phyloP scores from a whole-genome alignment of 2,329 filamentous ascomycete genomes.

The Arthrobotrys musiformis region DNA sequence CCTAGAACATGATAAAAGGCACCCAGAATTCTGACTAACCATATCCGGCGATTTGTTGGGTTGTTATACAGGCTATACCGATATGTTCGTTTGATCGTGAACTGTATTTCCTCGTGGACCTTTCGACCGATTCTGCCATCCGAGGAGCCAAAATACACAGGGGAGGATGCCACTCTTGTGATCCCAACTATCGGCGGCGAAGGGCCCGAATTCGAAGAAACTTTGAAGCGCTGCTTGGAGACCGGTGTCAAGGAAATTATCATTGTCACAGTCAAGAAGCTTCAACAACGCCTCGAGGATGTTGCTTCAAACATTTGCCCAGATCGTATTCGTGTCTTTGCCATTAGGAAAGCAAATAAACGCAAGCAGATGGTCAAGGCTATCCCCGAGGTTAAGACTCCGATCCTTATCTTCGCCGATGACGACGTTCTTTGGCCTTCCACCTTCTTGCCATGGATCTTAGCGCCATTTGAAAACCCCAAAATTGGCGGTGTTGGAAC shows the following conservation, averaged over 20 bases:
- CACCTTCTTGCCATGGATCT: conserved; percentile 87
- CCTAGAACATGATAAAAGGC: conserved; percentile 9
- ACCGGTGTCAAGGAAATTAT: conserved; percentile 79
- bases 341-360: conserved; percentile 89
- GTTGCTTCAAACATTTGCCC: conserved; percentile 73
- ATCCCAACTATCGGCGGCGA: conserved; percentile 91
- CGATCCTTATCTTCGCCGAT: conserved; percentile 91
- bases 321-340: conserved; percentile 75
- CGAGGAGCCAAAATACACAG: conserved; percentile 76
- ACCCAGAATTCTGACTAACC: conserved; percentile 34
- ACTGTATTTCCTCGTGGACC: conserved; percentile 84
- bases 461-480: conserved; percentile 88
- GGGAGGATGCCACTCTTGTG: conserved; percentile 88
- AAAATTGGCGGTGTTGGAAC: conserved; percentile 90
- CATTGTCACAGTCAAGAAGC: conserved; percentile 86
- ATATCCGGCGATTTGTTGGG: conserved; percentile 39
- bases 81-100: conserved; percentile 85
- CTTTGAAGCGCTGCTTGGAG: conserved; percentile 79
- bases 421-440: conserved; percentile 94
- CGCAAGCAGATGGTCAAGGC: conserved; percentile 91
- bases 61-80: conserved; percentile 76
- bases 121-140: conserved; percentile 88
- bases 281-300: conserved; percentile 74
- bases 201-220: conserved; percentile 83
- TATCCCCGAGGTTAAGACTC: conserved; percentile 82